Evolutionary conservation across 2,329 filamentous ascomycete genomes (phyloP).

Genomic region (Aureobasidium zeae): DNA sequence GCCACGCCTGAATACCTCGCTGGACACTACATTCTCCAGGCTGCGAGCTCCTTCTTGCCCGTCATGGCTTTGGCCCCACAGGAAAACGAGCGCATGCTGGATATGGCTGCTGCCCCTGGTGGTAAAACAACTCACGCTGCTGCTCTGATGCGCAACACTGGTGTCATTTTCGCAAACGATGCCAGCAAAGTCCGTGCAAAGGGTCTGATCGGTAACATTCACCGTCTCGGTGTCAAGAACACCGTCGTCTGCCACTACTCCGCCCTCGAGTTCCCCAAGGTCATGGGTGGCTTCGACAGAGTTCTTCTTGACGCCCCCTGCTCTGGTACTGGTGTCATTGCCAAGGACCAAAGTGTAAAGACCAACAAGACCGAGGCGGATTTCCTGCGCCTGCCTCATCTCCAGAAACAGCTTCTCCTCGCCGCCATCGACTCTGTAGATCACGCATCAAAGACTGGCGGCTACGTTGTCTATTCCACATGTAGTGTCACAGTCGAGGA

Average conservation of each 20-base stretch:
- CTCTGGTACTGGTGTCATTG: conserved; percentile 93
- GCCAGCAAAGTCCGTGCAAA: conserved; percentile 87
- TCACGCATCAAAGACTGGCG: conserved; percentile 82
- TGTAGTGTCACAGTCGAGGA: conserved; percentile 93
- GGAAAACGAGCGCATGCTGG: conserved; percentile 81
- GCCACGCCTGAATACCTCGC: conserved; percentile 96
- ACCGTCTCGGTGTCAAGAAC: conserved; percentile 87
- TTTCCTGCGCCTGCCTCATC: conserved; percentile 85
- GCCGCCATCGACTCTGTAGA: conserved; percentile 92
- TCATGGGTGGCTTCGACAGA: conserved; percentile 92
- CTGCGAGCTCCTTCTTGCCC: conserved; percentile 89
- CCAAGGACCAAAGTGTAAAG: conserved; percentile 93
- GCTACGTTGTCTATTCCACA: conserved; percentile 93
- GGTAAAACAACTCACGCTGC: conserved; percentile 95
- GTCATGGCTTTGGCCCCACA: conserved; percentile 96
- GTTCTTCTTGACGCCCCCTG: conserved; percentile 92
- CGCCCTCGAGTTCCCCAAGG: conserved; percentile 83
- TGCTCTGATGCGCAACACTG: conserved; percentile 97
- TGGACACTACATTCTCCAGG: conserved; percentile 95
- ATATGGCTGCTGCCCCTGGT: conserved; percentile 91
- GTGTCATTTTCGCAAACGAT: conserved; percentile 93
- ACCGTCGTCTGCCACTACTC: conserved; percentile 94
- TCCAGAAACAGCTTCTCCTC: conserved; percentile 88
- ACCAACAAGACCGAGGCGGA: conserved; percentile 96
- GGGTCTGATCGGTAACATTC: conserved; percentile 95